phyloP scores from a whole-genome alignment of 768 basidiomycete genomes.

The Termitomyces sp. region DNA sequence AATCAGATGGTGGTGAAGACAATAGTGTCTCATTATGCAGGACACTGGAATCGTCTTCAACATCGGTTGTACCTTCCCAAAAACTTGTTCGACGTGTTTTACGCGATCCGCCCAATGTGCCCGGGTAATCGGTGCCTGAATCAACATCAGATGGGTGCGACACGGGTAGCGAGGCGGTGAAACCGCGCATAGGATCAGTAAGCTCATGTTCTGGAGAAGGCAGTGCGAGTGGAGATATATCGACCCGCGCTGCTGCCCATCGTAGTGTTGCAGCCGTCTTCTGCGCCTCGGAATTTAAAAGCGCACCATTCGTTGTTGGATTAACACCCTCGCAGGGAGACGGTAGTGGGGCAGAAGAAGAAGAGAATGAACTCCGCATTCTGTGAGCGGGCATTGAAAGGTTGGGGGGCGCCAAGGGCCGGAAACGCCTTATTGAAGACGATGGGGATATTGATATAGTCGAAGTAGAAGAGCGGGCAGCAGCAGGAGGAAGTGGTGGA shows the following conservation, averaged over 20 bases:
- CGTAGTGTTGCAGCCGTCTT: slow-evolving; percentile 79
- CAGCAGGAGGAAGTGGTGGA: not conserved
- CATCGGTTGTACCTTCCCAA: slow-evolving; percentile 73
- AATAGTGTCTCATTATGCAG: slow-evolving; percentile 7
- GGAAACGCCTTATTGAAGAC: slow-evolving; percentile 9
- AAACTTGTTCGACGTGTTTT: slow-evolving; percentile 61
- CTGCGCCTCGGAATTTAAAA: slow-evolving; percentile 45
- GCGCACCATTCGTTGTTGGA: slow-evolving; percentile 12
- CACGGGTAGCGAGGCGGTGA: slow-evolving; percentile 61
- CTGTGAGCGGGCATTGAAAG: slow-evolving; percentile 14
- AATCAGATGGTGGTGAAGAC: not conserved
- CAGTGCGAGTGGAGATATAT: slow-evolving; percentile 80
- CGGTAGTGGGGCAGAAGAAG: slow-evolving; percentile 13
- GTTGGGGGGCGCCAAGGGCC: slow-evolving; percentile 10
- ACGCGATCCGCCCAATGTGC: slow-evolving; percentile 44
- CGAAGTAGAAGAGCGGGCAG: slow-evolving; percentile 7
- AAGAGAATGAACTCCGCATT: slow-evolving; percentile 19
- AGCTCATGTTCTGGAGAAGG: slow-evolving; percentile 91
- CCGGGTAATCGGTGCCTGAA: slow-evolving; percentile 22
- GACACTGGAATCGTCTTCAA: slow-evolving; percentile 30
- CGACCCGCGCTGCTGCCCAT: slow-evolving; percentile 76
- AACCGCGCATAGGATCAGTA: slow-evolving; percentile 82
- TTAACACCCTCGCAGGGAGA: slow-evolving; percentile 14
- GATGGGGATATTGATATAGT: slow-evolving; percentile 10
- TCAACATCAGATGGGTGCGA: slow-evolving; percentile 35